Conservation (phyloP, 768 basidiomycete genomes). For the Psilocybe subaeruginosa region DNA sequence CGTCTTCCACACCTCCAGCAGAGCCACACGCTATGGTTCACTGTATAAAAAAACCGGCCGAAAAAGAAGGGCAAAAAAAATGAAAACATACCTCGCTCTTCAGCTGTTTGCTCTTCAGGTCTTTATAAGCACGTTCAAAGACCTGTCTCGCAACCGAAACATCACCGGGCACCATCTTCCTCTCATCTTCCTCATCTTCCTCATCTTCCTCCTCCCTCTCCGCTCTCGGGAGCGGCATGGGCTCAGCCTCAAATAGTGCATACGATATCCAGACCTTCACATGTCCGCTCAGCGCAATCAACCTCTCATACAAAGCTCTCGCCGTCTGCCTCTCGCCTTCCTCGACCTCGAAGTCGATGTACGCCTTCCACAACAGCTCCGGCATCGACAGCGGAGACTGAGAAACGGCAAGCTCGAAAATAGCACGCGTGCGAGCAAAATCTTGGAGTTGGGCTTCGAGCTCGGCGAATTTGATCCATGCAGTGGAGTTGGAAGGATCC, state of each 20-base stretch:
- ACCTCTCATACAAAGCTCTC: conserved; percentile 85
- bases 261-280: conserved; percentile 98
- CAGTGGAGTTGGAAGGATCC: conserved; percentile 87
- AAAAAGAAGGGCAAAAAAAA: conserved; percentile 3
- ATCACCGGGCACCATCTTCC: conserved; percentile 75
- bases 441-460: conserved; percentile 89
- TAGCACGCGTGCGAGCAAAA: conserved; percentile 85
- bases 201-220: conserved; percentile 83
- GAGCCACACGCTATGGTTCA: conserved; percentile 72
- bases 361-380: conserved; percentile 92
- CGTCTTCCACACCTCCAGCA: conserved; percentile 94
- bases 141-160: conserved; percentile 69
- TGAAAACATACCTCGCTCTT: conserved; percentile 76
- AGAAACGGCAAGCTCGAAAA: conserved; percentile 89
- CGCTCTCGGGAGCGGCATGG: conserved; percentile 12
- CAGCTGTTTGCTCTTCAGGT: conserved; percentile 76
- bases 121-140: conserved; percentile 87
- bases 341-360: conserved; percentile 94
- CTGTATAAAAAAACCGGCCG: neutral
- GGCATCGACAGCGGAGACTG: conserved; percentile 93
- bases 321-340: conserved; percentile 90
- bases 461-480: conserved; percentile 97
- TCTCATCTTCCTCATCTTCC: conserved; percentile 40
- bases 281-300: conserved; percentile 85
- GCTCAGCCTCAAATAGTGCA: conserved; percentile 87